A percentile compares a stretch with the other conserved stretches of the same genome.
Conservation (phyloP, 1,284 basidiomycete species). For the Ustilago lituana region DNA sequence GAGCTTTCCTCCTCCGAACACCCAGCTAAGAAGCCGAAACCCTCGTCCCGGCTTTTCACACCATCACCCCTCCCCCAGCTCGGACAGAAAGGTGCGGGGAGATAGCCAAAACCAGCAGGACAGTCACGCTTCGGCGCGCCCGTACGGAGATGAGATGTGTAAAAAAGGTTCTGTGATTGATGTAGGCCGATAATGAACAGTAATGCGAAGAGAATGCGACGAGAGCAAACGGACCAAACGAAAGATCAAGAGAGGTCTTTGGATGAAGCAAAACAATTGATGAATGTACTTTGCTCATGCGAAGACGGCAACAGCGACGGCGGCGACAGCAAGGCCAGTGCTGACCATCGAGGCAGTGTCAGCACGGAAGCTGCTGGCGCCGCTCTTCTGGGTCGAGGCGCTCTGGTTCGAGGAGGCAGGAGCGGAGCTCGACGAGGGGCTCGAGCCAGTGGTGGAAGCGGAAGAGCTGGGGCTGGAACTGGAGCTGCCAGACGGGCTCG, state of each 20-base stretch:
- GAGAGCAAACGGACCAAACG: constrained; percentile 11
- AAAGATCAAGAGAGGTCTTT: background rate
- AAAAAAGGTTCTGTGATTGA: constrained; percentile 8
- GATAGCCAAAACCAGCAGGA: too few relatives aligned
- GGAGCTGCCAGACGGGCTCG: constrained; percentile 6
- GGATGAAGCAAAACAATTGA: background rate
- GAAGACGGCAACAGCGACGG: constrained; percentile 28
- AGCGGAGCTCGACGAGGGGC: constrained; percentile 2
- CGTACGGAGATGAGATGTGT: constrained; percentile 5
- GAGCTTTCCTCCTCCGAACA: too few relatives aligned
- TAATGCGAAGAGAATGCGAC: constrained; percentile 27
- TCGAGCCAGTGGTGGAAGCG: constrained; percentile 1
- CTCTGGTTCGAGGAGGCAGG: constrained; percentile 1
- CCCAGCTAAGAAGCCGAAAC: too few relatives aligned
- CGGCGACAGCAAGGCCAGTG: constrained; percentile 32
- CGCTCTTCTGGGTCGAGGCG: constrained; percentile 24
- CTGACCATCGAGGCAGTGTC: constrained; percentile 27
- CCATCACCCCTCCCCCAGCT: constrained; percentile 7
- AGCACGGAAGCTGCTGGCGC: constrained; percentile 20
- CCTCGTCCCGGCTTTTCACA: constrained; percentile 17
- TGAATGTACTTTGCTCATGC: constrained; percentile 9
- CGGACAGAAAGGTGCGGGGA: background rate
- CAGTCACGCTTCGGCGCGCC: too few relatives aligned
- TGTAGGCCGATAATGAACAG: constrained; percentile 30
- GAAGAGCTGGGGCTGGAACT: constrained; percentile 5